Evolutionary conservation across 176 grass and related monocot species (phyloP).

Genomic region (Oryza glaberrima): DNA sequence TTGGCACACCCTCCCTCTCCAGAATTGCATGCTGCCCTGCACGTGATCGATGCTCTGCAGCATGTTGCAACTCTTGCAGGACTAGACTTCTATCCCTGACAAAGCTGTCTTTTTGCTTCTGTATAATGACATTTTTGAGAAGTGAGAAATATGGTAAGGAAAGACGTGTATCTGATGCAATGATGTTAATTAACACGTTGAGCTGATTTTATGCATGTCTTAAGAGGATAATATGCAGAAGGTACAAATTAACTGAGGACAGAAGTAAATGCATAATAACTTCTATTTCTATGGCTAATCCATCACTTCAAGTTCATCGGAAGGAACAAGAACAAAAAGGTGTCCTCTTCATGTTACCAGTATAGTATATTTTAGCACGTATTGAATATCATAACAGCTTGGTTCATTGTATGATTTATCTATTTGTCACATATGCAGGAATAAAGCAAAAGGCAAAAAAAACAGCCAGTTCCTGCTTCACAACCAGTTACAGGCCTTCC

Average conservation of each 20-base stretch:
- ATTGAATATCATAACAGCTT: background rate
- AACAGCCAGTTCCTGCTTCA: background rate
- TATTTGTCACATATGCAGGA: background rate
- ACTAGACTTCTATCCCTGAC: slow-evolving; percentile 57
- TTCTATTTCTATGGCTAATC: background rate
- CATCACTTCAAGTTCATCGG: background rate
- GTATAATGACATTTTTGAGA: slow-evolving; percentile 35
- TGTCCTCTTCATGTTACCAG: too few species aligned
- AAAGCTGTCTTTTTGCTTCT: slow-evolving; percentile 70
- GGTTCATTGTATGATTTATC: background rate
- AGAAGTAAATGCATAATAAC: background rate
- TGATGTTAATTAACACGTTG: slow-evolving; percentile 20
- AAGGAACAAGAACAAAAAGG: too few species aligned
- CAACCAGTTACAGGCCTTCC: background rate
- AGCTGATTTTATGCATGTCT: background rate
- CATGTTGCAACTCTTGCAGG: slow-evolving; percentile 49
- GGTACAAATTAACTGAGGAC: slow-evolving; percentile 3
- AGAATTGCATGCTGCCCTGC: slow-evolving; percentile 66
- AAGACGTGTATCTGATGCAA: background rate
- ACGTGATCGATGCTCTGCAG: slow-evolving; percentile 50
- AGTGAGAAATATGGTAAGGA: background rate
- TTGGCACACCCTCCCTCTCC: slow-evolving; percentile 55
- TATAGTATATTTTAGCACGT: too few species aligned
- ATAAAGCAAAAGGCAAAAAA: background rate
- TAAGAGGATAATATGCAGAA: background rate